Evolutionary conservation across 2,329 filamentous ascomycete species (phyloP).

Genomic region (Hirsutella thompsonii): DNA sequence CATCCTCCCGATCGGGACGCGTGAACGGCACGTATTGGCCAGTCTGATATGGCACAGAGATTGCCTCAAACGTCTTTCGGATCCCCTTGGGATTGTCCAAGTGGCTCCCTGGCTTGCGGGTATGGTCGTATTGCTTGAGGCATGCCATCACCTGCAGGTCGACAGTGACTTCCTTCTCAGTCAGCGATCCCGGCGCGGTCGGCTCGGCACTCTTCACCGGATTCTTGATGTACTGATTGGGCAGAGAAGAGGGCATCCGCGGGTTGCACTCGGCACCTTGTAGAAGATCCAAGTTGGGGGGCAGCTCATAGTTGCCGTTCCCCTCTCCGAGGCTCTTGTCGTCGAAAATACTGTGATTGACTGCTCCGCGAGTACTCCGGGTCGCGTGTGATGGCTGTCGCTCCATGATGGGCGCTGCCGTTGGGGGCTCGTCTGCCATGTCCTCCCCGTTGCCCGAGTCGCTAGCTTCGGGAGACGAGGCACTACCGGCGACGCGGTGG

Average conservation of each 20-base stretch:
- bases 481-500: conserved; percentile 38
- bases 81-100: conserved; percentile 41
- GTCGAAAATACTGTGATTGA: conserved; percentile 41
- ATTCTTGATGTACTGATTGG: conserved; percentile 45
- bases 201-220: conserved; percentile 40
- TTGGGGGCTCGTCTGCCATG: conserved; percentile 28
- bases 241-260: conserved; percentile 44
- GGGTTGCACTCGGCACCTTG: conserved; percentile 36
- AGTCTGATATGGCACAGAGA: conserved; percentile 33
- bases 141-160: conserved; percentile 46
- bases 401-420: conserved; percentile 45
- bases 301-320: conserved; percentile 44
- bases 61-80: conserved; percentile 41
- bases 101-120: conserved; percentile 40
- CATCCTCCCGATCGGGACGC: conserved; percentile 26
- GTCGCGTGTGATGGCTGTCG: conserved; percentile 51
- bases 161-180: conserved; percentile 36
- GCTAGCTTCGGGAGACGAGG: conserved; percentile 38
- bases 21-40: conserved; percentile 35
- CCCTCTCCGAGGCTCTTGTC: conserved; percentile 47
- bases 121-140: conserved; percentile 41
- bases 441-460: conserved; percentile 40
- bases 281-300: conserved; percentile 44
- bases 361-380: conserved; percentile 44
- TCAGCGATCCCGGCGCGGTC: conserved; percentile 39